phyloP scores from a whole-genome alignment of 2,329 filamentous ascomycete species.

The Clarireedia paspali region DNA sequence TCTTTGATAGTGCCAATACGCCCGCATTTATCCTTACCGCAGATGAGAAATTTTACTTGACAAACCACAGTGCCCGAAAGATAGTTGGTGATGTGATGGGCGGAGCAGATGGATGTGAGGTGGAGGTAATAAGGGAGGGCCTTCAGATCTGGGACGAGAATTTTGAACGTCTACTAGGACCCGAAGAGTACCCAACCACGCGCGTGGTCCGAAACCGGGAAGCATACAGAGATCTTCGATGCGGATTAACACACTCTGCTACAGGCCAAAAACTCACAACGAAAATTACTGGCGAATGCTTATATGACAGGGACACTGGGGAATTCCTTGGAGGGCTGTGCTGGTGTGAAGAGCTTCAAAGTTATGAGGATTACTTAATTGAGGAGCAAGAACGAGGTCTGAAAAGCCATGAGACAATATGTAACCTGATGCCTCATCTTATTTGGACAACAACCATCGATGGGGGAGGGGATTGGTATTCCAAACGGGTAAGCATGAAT shows the following conservation, averaged over 20 bases:
- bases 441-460: constrained; percentile 18
- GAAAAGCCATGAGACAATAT: constrained; percentile 19
- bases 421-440: constrained; percentile 20
- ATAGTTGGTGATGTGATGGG: constrained; percentile 17
- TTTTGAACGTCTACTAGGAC: constrained; percentile 10
- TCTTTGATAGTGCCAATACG: constrained; percentile 17
- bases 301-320: constrained; percentile 21
- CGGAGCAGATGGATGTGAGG: constrained; percentile 11
- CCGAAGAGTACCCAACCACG: constrained; percentile 13
- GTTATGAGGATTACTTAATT: constrained; percentile 14
- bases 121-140: neutral
- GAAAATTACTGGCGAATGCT: constrained; percentile 17
- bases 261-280: constrained; percentile 13
- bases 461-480: constrained; percentile 19
- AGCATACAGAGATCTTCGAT: constrained; percentile 13
- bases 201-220: constrained; percentile 6
- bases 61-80: constrained; percentile 15
- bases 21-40: constrained; percentile 15
- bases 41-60: constrained; percentile 17
- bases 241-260: constrained; percentile 13
- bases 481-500: constrained; percentile 13
- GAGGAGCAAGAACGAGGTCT: constrained; percentile 12
- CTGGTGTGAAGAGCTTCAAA: constrained; percentile 19
- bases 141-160: constrained; percentile 18
- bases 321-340: constrained; percentile 20